Evolutionary conservation across 2,329 filamentous ascomycete species (phyloP).

Genomic region (Fusarium armeniacum): DNA sequence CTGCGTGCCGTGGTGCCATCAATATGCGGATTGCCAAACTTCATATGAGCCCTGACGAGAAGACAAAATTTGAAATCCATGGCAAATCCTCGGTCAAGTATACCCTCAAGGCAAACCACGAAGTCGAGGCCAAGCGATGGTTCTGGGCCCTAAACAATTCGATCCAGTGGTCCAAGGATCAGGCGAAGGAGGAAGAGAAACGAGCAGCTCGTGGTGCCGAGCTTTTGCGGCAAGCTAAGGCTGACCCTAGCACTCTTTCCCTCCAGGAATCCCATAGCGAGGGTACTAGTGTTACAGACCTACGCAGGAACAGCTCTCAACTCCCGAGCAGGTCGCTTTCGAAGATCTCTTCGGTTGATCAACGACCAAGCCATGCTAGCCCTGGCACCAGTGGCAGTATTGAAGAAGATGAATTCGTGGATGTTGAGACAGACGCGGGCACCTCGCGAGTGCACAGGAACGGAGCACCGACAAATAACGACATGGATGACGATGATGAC

Average conservation of each 20-base stretch:
- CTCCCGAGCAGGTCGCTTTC: slow-evolving; percentile 53
- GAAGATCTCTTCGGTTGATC: slow-evolving; percentile 49
- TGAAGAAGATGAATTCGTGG: slow-evolving; percentile 67
- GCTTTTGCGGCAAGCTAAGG: slow-evolving; percentile 81
- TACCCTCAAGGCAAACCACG: slow-evolving; percentile 96
- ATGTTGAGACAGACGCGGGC: slow-evolving; percentile 62
- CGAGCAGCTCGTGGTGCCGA: slow-evolving; percentile 82
- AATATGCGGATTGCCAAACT: slow-evolving; percentile 98
- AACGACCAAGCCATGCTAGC: slow-evolving; percentile 56
- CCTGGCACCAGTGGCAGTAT: slow-evolving; percentile 64
- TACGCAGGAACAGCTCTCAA: slow-evolving; percentile 61
- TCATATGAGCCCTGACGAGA: slow-evolving; percentile 97
- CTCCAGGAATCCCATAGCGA: slow-evolving; percentile 65
- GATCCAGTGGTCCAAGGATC: slow-evolving; percentile 98
- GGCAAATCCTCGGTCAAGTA: slow-evolving; percentile 99
- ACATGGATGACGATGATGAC: slow-evolving; percentile 80
- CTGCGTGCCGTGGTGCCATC: slow-evolving; percentile 95
- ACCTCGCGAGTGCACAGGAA: slow-evolving; percentile 56
- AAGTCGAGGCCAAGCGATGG: slow-evolving; percentile 98
- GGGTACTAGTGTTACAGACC: slow-evolving; percentile 65
- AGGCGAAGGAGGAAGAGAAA: slow-evolving; percentile 89
- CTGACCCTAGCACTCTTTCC: slow-evolving; percentile 73
- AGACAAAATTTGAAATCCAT: slow-evolving; percentile 97
- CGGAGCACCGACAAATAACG: slow-evolving; percentile 55
- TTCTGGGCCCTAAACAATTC: slow-evolving; percentile 99